Conservation (phyloP, 2,329 filamentous ascomycete genomes). For the Anisogramma anomala region DNA sequence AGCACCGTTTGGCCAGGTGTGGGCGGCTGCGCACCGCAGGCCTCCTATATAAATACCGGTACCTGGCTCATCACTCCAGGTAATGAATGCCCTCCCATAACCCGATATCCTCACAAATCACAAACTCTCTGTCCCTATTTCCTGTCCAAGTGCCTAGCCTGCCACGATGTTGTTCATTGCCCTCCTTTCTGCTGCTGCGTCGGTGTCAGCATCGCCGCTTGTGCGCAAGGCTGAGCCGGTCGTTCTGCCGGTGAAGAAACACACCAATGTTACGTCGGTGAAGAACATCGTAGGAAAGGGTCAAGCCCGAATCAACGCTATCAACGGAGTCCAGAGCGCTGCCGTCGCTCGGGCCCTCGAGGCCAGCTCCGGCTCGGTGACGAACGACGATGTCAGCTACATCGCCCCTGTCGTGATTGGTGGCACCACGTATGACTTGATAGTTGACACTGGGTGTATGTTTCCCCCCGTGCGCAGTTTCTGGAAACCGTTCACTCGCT, state of each 20-base stretch:
- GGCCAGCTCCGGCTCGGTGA: slow-evolving; percentile 18
- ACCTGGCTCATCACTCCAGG: too few species aligned
- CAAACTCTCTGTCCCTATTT: neutral
- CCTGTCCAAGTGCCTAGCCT: neutral
- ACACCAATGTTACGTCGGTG: slow-evolving; percentile 17
- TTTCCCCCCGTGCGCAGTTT: too few species aligned
- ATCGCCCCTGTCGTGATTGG: slow-evolving; percentile 20
- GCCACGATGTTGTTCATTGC: slow-evolving; percentile 5
- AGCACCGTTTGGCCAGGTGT: too few species aligned
- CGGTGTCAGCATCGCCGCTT: slow-evolving; percentile 19
- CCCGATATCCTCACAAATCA: too few species aligned
- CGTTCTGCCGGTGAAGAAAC: slow-evolving; percentile 17
- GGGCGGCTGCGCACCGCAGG: too few species aligned
- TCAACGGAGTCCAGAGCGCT: slow-evolving; percentile 15
- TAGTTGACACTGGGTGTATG: slow-evolving; percentile 22
- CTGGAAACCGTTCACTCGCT: too few species aligned
- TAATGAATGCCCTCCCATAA: too few species aligned
- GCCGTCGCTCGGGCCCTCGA: slow-evolving; percentile 3
- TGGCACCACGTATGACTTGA: slow-evolving; percentile 18
- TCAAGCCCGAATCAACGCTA: slow-evolving; percentile 16
- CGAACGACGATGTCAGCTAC: slow-evolving; percentile 20
- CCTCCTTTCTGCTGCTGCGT: slow-evolving; percentile 10
- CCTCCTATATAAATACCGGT: too few species aligned
- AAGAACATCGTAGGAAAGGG: slow-evolving; percentile 18
- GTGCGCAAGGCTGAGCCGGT: slow-evolving; percentile 15